Percentiles rank a stretch among this genome's conserved stretches.
Evolutionary conservation across 2,329 filamentous ascomycete species (phyloP).

Genomic region (Stemphylium beticola): DNA sequence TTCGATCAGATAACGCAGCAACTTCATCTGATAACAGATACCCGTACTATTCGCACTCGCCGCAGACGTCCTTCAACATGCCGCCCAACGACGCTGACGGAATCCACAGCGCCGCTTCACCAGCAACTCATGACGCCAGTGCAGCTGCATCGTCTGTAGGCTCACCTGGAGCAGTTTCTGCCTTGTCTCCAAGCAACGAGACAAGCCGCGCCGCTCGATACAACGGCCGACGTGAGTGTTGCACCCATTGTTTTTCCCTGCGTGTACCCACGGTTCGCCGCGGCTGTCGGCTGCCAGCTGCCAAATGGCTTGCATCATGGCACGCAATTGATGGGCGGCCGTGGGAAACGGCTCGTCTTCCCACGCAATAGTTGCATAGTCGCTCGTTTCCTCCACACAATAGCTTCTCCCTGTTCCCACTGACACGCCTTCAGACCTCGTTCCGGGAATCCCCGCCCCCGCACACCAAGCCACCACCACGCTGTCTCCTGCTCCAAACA

Average conservation of each 20-base stretch:
- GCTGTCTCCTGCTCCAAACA: slow-evolving; percentile 33
- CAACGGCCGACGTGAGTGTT: slow-evolving; percentile 27
- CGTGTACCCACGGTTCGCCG: slow-evolving; percentile 10
- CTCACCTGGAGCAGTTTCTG: background rate
- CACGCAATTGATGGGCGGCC: too few relatives aligned
- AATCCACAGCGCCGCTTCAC: slow-evolving; percentile 14
- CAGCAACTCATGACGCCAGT: slow-evolving; percentile 6
- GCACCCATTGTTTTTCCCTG: slow-evolving; percentile 11
- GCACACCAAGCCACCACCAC: slow-evolving; percentile 22
- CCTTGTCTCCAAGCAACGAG: slow-evolving; percentile 19
- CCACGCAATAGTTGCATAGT: too few relatives aligned
- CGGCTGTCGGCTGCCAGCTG: slow-evolving; percentile 5
- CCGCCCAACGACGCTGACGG: slow-evolving; percentile 18
- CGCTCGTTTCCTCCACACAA: too few relatives aligned
- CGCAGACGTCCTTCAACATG: slow-evolving; percentile 24
- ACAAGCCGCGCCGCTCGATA: slow-evolving; percentile 14
- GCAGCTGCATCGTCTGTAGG: slow-evolving; percentile 12
- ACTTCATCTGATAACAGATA: slow-evolving; percentile 27
- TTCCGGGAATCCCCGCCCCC: slow-evolving; percentile 13
- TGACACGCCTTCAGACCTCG: slow-evolving; percentile 20
- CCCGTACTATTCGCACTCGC: slow-evolving; percentile 13
- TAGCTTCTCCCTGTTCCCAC: background rate
- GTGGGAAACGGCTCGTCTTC: too few relatives aligned
- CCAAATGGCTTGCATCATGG: background rate
- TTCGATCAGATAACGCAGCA: slow-evolving; percentile 36